Percentiles rank a stretch among this genome's conserved stretches.
Conservation (phyloP, 176 grass and related monocot species). For the Carex littledalei region DNA sequence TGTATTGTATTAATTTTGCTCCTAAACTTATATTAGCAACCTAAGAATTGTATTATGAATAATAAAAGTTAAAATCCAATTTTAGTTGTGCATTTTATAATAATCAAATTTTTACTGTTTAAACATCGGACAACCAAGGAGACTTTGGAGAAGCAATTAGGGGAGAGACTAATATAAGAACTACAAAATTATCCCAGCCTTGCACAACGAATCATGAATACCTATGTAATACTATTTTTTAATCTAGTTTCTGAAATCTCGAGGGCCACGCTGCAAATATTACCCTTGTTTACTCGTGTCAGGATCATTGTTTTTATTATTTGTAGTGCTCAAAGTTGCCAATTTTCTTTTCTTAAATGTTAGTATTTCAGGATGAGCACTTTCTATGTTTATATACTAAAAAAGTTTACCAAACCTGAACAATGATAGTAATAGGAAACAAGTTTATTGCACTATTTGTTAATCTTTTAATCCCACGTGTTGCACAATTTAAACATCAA, state of each 20-base stretch:
- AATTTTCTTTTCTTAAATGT: too few species aligned
- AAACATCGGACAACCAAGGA: conserved; percentile 63
- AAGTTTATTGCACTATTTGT: too few species aligned
- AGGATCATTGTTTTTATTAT: not conserved
- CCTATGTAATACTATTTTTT: conserved; percentile 35
- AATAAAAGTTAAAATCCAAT: not conserved
- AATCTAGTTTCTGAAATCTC: not conserved
- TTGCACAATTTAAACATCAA: too few species aligned
- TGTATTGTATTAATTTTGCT: not conserved
- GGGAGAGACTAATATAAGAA: too few species aligned
- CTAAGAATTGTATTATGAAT: not conserved
- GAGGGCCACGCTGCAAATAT: not conserved
- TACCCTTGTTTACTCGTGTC: not conserved
- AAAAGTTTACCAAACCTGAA: too few species aligned
- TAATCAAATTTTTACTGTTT: not conserved
- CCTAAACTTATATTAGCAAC: not conserved
- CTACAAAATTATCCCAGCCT: not conserved
- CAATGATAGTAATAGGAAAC: too few species aligned
- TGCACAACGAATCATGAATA: conserved; percentile 73
- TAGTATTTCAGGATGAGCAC: too few species aligned
- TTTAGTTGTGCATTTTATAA: not conserved
- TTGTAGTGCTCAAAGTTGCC: too few species aligned
- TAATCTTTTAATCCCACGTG: too few species aligned
- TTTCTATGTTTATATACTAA: too few species aligned
- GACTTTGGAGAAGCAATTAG: not conserved